Base-by-base conservation (phyloP, 768 basidiomycete species). In the Phanerochaete sordida region DNA sequence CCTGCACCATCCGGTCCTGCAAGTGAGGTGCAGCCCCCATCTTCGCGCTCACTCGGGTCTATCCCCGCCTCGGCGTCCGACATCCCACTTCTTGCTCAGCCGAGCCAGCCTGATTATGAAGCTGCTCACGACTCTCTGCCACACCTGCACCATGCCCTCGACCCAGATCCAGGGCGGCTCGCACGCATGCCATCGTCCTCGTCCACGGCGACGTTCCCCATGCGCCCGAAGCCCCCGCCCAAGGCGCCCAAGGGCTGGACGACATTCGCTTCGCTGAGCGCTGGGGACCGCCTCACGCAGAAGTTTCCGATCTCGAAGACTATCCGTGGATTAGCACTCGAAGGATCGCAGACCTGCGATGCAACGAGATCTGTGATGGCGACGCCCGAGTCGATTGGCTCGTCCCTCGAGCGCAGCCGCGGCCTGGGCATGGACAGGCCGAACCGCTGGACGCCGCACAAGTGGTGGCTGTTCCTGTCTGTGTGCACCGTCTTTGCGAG, bases 381-480 rank as follows among this genome's bases (percentile, higher is more conserved):
- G 21, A 26, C 33, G 11, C 53, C 53, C 23, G 23, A 19, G 33
- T 24, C 70, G 57, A 61, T 69, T 12, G 69, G 66, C 11, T 71
- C 68, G 58, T 64, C 75, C 15, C 74, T 73, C 54, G 74, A 78
- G 26, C 74, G 73, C 4, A 69, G 61, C 27, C 5, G 39, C n/a
- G 78, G 75, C 1, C 65, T 77, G 46, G 77, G 75, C n/a, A 63
- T 77, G 8, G 75, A 77, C 51, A 65, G 69, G 33, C 66, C 77
- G 15, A 77, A 75, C 33, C 65, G 71, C n/a, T 89, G 88, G 88
- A 84, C 83, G 16, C 56, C 60, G n/a, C 80, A 79, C 67, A 90
- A 88, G 70, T 86, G 84, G 83, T 77, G 75, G 27, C 70, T 90
- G 44, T 66, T 88, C 19, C 49, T 84, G 16, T 87, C 87, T 3